Base-by-base conservation (phyloP, 148 eudicot species). In the Fagopyrum homotropicum region DNA sequence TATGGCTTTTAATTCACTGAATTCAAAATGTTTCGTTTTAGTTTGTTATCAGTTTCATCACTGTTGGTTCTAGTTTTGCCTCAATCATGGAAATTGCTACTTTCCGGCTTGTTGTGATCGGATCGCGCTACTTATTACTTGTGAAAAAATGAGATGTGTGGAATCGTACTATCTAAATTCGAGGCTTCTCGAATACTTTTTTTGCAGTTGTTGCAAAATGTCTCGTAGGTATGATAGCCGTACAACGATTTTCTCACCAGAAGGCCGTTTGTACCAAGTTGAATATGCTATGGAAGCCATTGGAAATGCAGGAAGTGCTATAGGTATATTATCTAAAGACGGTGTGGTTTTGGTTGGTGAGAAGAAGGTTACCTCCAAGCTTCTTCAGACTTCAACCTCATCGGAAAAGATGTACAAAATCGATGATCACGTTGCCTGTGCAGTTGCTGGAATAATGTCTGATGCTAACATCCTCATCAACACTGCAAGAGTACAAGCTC, bases 211-310 rank as follows among this genome's bases (percentile, higher is more conserved):
- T n/a, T 72, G 26, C 75, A 50, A 78, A 81, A 93, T 91, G 97
- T 88, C 97, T 76, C 82, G 94, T 48, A 88, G 97, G 80, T 91
- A 93, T 80, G 97, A 94, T 74, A 94, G 98, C 78, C 91, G 97
- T 47, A 93, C 97, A 45, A 91, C 97, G 3, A 91, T 90, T 86
- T 94, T 94, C 85, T 94, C 97, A 43, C 98, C 96, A 6, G 97
- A 94, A 84, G 98, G 98, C 44, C 94, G 97, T 68, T 93, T 94
- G 5, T 94, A 91, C 85, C 97, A 94, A 72, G 98, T 94, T 1
- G 98, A 94, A 77, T 94, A 91, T 77, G 98, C 98, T 14, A 91
- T 93, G 97, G 97, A 93, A 79, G 98, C 98, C 26, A 90, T 93
- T 47, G 95, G 98, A 19, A 93, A 93, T 74, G 98, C 97, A 19